These are phyloP conservation scores for Chamaecyparis obtusa DNA, from an alignment of 75 land plant genomes.

Conservation along the genomic window DNA sequence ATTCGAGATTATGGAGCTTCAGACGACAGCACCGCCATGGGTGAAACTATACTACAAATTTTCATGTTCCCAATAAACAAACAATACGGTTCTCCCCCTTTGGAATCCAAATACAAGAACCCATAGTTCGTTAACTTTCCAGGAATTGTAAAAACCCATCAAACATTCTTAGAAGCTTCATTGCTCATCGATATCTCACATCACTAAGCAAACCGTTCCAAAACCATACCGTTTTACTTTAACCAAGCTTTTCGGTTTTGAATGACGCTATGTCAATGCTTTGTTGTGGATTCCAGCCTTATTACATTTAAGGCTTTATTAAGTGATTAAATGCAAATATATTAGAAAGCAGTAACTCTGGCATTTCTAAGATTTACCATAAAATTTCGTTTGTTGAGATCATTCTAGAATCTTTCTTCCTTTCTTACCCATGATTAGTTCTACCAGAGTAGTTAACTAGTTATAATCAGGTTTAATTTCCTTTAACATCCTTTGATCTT, in stretches of 20 bases:
- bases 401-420: background rate
- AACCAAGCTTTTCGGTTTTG: too few relatives aligned
- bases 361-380: background rate
- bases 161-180: background rate
- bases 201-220: background rate
- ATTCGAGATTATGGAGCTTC: background rate
- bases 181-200: background rate
- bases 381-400: background rate
- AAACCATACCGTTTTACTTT: background rate
- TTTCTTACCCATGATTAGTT: background rate
- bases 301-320: background rate
- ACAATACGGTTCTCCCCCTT: background rate
- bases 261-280: background rate
- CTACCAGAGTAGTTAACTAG: background rate
- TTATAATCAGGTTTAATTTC: background rate
- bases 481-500: background rate
- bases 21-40: background rate
- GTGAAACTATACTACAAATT: background rate
- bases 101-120: too few relatives aligned
- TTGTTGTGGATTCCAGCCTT: background rate
- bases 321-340: background rate
- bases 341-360: background rate
- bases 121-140: background rate
- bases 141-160: too few relatives aligned
- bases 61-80: background rate